Conservation (phyloP, 495 filamentous ascomycete species). For the Lophiotrema nucula region DNA sequence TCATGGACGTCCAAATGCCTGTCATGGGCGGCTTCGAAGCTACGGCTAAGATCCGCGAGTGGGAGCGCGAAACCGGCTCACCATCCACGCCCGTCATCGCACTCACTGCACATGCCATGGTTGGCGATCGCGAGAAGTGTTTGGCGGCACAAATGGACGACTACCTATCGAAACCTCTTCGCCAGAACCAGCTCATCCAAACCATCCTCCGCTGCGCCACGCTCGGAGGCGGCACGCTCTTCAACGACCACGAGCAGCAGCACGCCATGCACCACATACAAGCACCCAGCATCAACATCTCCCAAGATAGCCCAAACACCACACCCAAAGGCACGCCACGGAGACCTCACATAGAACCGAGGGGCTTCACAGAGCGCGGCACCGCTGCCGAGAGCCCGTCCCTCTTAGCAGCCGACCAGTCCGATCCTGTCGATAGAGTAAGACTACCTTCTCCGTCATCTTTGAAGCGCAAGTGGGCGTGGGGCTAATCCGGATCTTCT, state of each 20-base stretch:
- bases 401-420: conserved; percentile 30
- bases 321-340: conserved; percentile 16
- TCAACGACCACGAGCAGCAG: conserved; percentile 59
- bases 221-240: conserved; percentile 73
- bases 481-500: no score
- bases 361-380: conserved; percentile 30
- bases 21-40: conserved; percentile 99
- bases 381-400: conserved; percentile 26
- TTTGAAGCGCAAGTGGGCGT: no score
- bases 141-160: conserved; percentile 99
- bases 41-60: conserved; percentile 94
- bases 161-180: conserved; percentile 95
- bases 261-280: conserved; percentile 19
- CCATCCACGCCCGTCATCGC: conserved; percentile 94
- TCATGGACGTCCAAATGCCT: conserved; percentile 99
- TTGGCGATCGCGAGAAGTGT: conserved; percentile 97
- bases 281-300: conserved; percentile 22
- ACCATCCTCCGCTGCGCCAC: conserved; percentile 87
- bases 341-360: conserved; percentile 29
- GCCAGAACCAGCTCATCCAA: conserved; percentile 97
- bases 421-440: conserved; percentile 32
- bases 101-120: conserved; percentile 97
- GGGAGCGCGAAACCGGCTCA: conserved; percentile 73
- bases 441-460: no score
- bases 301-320: conserved; percentile 6